phyloP scores from a whole-genome alignment of 1,284 basidiomycete species.

The Microbotryum silenes-acaulis region DNA sequence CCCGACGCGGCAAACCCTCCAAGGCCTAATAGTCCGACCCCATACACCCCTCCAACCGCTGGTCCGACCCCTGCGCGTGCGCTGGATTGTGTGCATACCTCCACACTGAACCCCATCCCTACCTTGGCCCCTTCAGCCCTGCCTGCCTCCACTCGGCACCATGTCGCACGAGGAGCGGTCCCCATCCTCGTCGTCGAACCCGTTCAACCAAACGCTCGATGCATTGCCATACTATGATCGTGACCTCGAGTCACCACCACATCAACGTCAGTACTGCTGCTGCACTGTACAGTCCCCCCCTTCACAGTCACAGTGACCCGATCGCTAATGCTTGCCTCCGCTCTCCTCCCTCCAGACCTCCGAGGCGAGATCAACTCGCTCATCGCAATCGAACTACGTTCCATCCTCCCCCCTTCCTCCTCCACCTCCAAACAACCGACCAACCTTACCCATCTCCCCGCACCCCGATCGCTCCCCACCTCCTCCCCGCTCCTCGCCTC shows the following conservation, averaged over 20 bases:
- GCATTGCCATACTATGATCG: constrained; percentile 92
- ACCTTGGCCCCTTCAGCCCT: not conserved
- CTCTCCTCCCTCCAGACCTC: constrained; percentile 46
- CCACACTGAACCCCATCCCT: no score
- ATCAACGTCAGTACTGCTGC: constrained; percentile 51
- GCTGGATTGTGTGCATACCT: no score
- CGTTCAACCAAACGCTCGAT: constrained; percentile 48
- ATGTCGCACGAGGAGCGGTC: not conserved
- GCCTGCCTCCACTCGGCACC: not conserved
- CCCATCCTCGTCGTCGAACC: not conserved
- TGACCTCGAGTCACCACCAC: constrained; percentile 70
- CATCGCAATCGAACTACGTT: constrained; percentile 48
- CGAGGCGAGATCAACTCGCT: constrained; percentile 65
- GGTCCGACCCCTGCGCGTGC: no score
- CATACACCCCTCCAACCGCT: no score
- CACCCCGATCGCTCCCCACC: constrained; percentile 16
- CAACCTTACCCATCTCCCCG: constrained; percentile 26
- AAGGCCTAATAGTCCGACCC: no score
- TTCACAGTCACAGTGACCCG: not conserved
- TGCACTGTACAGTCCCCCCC: not conserved
- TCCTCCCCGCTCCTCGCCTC: constrained; percentile 22
- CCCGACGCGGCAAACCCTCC: no score
- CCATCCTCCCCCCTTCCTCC: constrained; percentile 21
- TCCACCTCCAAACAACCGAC: constrained; percentile 18
- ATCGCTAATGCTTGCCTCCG: not conserved